A percentile compares a stretch with the other conserved stretches of the same genome.
Conservation (phyloP, 2,329 filamentous ascomycete species). For the Colletotrichum aenigma region DNA sequence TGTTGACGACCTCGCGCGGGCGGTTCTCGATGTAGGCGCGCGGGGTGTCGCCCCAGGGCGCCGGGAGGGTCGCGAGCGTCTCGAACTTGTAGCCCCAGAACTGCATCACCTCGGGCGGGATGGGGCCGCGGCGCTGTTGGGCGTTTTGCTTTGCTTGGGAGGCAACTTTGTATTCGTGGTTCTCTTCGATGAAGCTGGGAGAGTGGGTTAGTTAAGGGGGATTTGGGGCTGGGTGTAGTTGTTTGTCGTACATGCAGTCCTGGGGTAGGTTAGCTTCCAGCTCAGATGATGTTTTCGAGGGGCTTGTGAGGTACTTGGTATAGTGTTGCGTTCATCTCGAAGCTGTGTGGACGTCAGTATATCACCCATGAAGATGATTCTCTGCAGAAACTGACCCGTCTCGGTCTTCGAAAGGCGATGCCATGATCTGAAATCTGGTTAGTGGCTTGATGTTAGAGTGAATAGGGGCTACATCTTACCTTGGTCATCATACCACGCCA, state of each 20-base stretch:
- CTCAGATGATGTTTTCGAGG: constrained; percentile 7
- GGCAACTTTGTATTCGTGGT: constrained; percentile 73
- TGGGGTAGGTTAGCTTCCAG: constrained; percentile 31
- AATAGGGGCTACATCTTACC: constrained; percentile 47
- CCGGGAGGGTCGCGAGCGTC: constrained; percentile 76
- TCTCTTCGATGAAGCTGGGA: constrained; percentile 90
- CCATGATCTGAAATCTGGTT: constrained; percentile 71
- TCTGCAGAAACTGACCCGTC: constrained; percentile 65
- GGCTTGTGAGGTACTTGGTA: constrained; percentile 71
- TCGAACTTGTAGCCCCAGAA: constrained; percentile 99
- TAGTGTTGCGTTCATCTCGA: constrained; percentile 93
- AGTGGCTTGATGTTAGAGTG: background rate
- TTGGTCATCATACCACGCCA: constrained; percentile 99
- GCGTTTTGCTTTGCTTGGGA: constrained; percentile 63
- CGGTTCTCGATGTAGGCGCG: constrained; percentile 81
- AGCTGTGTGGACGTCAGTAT: constrained; percentile 53
- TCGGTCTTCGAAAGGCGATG: constrained; percentile 78
- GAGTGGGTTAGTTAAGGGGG: background rate
- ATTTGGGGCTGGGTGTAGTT: background rate
- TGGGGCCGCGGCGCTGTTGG: constrained; percentile 46
- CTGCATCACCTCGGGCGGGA: constrained; percentile 80
- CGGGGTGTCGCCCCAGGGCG: constrained; percentile 73
- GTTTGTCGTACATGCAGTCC: constrained; percentile 56
- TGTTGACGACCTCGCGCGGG: constrained; percentile 75
- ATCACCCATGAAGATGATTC: background rate